Evolutionary conservation across 306 rosid species (phyloP), one percentile per base, ranked within the genome.

Genomic region (Ormosia emarginata): DNA sequence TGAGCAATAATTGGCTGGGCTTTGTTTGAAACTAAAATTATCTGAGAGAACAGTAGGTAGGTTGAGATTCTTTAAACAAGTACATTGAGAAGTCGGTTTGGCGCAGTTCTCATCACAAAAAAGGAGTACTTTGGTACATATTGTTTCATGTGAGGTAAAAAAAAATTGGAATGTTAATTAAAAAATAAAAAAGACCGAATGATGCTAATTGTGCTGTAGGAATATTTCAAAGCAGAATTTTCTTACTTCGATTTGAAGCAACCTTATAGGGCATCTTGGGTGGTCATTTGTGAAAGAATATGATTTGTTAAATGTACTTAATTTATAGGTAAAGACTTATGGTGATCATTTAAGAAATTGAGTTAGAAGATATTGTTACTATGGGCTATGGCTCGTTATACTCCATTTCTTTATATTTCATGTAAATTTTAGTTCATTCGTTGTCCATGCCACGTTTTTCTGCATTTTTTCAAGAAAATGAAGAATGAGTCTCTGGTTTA

Each of bases 1-100:
- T 47, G 0, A 6, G 52, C 61, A 80, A 7, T 46, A 5, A 44
- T 18, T 39, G 55, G 39, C 52, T 58, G 2, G 5, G 62, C 46
- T 59, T 36, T 14, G 14, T 36, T 30, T n/a, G 71, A 79, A 77
- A 59, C 82, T 71, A 39, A 50, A 80, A 30, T 64, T 81, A 43
- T 30, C 57, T 17, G 29, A 71, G 55, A 37, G 52, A 72, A 32
- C 37, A 10, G 32, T 15, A 10, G 41, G 29, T 40, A 40, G 63
- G 75, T 62, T 73, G 37, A 37, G 74, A 56, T 68, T 50, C 30
- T 33, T 37, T 75, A 44, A 34, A 74, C 24, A 24, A 24, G 0
- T 24, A 24, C 24, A 24, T 24, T 24, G 24, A 24, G 24, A 24
- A 24, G 24, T 24, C 24, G 24, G 24, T 24, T 24, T 24, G 24